phyloP scores from a whole-genome alignment of 2,329 filamentous ascomycete species.

The Alternaria angustiovoidea region DNA sequence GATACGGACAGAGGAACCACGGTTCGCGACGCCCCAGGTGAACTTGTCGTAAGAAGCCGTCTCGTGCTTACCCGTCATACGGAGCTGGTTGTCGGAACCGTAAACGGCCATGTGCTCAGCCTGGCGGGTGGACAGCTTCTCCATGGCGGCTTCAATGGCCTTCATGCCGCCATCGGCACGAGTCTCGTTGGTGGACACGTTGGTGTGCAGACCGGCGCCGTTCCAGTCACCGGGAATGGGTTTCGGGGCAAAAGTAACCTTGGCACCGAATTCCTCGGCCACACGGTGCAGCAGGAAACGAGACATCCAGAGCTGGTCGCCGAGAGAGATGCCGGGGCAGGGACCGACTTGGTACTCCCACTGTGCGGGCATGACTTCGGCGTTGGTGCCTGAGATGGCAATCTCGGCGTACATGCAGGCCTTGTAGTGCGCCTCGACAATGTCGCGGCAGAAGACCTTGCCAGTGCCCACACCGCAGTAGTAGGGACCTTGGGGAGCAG shows the following conservation, averaged over 20 bases:
- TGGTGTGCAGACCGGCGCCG: constrained; percentile 90
- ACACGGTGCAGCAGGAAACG: constrained; percentile 90
- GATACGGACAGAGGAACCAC: constrained; percentile 92
- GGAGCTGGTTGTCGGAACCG: constrained; percentile 93
- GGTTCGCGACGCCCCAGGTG: constrained; percentile 93
- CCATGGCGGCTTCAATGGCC: constrained; percentile 81
- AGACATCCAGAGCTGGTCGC: constrained; percentile 95
- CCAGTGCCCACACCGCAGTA: constrained; percentile 98
- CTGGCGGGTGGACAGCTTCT: constrained; percentile 61
- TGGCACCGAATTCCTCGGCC: constrained; percentile 94
- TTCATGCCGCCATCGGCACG: constrained; percentile 94
- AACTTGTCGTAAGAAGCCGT: constrained; percentile 94
- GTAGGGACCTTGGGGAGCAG: constrained; percentile 91
- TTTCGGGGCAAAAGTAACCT: constrained; percentile 96
- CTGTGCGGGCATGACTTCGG: constrained; percentile 97
- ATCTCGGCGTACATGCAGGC: constrained; percentile 87
- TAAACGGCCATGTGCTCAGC: constrained; percentile 80
- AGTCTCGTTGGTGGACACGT: constrained; percentile 92
- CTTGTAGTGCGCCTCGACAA: constrained; percentile 95
- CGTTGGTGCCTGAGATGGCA: constrained; percentile 97
- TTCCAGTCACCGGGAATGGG: constrained; percentile 97
- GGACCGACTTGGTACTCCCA: constrained; percentile 99
- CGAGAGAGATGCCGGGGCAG: constrained; percentile 84
- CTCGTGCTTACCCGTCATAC: constrained; percentile 93
- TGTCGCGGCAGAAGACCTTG: constrained; percentile 97